Conservation (phyloP, 1,284 basidiomycete species). For the Vanrija sp. region DNA sequence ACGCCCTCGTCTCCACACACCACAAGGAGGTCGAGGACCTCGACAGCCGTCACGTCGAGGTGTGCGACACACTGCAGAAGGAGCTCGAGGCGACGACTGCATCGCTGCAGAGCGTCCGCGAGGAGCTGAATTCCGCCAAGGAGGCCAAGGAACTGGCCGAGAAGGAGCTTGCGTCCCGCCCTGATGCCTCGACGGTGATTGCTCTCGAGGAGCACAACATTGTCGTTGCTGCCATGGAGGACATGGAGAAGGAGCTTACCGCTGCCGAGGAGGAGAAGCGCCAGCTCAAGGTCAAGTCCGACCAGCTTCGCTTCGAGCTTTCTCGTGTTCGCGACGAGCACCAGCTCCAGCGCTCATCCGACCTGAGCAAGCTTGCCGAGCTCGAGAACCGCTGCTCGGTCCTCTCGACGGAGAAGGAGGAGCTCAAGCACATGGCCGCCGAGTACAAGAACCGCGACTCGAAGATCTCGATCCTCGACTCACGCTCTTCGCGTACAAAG, state of each 20-base stretch:
- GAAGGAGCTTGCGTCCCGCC: conserved; percentile 11
- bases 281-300: conserved; percentile 44
- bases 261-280: conserved; percentile 39
- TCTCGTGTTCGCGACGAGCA: conserved; percentile 40
- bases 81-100: conserved; percentile 11
- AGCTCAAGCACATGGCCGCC: conserved; percentile 21
- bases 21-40: conserved; percentile 19
- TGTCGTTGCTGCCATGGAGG: conserved; percentile 33
- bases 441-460: conserved; percentile 30
- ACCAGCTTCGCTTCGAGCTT: conserved; percentile 43
- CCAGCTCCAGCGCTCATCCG: conserved; percentile 28
- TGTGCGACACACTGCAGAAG: conserved; percentile 11
- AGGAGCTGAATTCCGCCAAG: conserved; percentile 10
- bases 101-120: conserved; percentile 9
- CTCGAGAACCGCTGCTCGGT: conserved; percentile 19
- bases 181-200: conserved; percentile 9
- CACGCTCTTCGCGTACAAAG: conserved; percentile 17
- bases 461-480: conserved; percentile 12
- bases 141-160: conserved; percentile 17
- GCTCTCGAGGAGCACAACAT: conserved; percentile 21
- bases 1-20: conserved; percentile 22
- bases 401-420: conserved; percentile 11
- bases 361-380: conserved; percentile 30
- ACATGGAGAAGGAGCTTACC: conserved; percentile 38
- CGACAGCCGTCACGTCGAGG: conserved; percentile 17